A percentile compares a stretch with the other conserved stretches of the same genome.
Conservation (phyloP, 257 asterid genomes). For the Solanum sejunctum region DNA sequence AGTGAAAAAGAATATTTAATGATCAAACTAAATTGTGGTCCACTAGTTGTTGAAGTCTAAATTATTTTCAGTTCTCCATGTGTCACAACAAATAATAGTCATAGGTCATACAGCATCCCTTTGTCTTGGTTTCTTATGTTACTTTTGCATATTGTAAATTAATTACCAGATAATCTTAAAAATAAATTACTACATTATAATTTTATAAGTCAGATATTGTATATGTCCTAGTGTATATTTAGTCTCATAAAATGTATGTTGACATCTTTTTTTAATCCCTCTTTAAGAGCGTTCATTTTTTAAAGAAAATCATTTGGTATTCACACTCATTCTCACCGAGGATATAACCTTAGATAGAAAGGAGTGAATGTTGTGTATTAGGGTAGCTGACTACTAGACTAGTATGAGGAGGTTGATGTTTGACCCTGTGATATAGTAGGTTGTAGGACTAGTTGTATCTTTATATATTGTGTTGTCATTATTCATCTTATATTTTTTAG, state of each 20-base stretch:
- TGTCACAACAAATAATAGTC: background rate
- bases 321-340: too few relatives aligned
- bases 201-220: background rate
- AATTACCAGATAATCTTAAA: background rate
- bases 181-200: background rate
- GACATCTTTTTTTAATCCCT: too few relatives aligned
- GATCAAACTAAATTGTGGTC: background rate
- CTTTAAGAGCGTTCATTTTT: too few relatives aligned
- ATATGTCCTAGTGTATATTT: background rate
- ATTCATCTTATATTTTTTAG: too few relatives aligned
- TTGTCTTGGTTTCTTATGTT: background rate
- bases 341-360: too few relatives aligned
- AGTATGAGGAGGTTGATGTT: too few relatives aligned
- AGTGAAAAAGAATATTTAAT: background rate
- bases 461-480: too few relatives aligned
- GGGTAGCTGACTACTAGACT: too few relatives aligned
- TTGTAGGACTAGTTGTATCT: too few relatives aligned
- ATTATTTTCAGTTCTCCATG: background rate
- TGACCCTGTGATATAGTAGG: too few relatives aligned
- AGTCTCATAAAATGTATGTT: background rate
- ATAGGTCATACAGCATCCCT: background rate
- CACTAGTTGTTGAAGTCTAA: background rate
- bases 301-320: too few relatives aligned
- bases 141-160: background rate
- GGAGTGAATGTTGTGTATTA: too few relatives aligned